A percentile compares a stretch with the other conserved stretches of the same genome.
Evolutionary conservation across 2,329 filamentous ascomycete genomes (phyloP).

Genomic region (Fusarium chuoi): DNA sequence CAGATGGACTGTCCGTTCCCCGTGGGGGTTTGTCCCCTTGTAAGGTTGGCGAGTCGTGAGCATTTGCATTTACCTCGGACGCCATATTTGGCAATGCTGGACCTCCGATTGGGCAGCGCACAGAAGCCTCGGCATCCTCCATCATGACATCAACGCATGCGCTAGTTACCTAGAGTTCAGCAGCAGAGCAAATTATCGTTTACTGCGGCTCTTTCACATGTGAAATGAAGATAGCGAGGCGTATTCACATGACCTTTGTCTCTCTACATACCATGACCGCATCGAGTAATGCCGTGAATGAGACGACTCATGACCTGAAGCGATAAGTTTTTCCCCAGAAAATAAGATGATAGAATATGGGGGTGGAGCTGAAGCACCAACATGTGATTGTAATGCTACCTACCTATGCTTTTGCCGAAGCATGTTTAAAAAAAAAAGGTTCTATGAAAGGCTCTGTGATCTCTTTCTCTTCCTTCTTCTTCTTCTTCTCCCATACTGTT

Average conservation of each 20-base stretch:
- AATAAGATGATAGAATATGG: constrained; percentile 11
- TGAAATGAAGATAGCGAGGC: constrained; percentile 21
- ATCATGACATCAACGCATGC: constrained; percentile 42
- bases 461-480: background rate
- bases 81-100: constrained; percentile 38
- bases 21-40: constrained; percentile 3
- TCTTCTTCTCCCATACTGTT: background rate
- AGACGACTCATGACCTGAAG: constrained; percentile 35
- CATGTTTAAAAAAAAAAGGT: constrained; percentile 36
- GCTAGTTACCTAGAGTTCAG: background rate
- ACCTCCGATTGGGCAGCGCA: constrained; percentile 32
- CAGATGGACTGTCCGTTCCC: constrained; percentile 5
- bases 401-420: constrained; percentile 37
- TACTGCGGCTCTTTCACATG: constrained; percentile 38
- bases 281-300: constrained; percentile 29
- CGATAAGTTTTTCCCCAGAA: constrained; percentile 13
- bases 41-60: constrained; percentile 13
- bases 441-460: background rate
- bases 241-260: constrained; percentile 37
- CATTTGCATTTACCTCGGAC: constrained; percentile 22
- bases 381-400: constrained; percentile 40
- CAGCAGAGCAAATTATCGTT: background rate
- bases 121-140: constrained; percentile 40
- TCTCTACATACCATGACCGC: constrained; percentile 24
- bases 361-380: constrained; percentile 25